Evolutionary conservation across 2,329 filamentous ascomycete species (phyloP), one percentile per base, ranked within the genome.

Genomic region (Arthrinium phaeospermum): DNA sequence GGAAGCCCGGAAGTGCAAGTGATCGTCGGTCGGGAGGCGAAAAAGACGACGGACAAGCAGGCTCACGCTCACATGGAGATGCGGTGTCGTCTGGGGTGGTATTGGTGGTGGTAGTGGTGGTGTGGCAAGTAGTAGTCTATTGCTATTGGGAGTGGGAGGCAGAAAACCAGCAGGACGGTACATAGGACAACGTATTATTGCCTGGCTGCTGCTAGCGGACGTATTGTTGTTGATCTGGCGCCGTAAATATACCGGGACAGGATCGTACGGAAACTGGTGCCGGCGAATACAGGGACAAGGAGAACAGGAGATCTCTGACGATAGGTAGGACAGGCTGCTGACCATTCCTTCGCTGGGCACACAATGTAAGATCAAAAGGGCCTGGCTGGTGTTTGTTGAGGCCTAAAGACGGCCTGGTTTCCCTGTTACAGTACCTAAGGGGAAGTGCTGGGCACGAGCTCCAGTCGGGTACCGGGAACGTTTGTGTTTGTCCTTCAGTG

Each of bases 21-120:
- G 71, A 72, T 72, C 71, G 71, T 72, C 71, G 71, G 46, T 67
- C 51, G 46, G 37, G 71, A 70, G 68, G 71, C 71, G 71, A 69
- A 71, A 49, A 69, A 44, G 47, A 51, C 45, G 14, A 57, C 68
- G 49, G 47, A 61, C 34, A 30, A 64, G 57, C 57, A 37, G 57
- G 57, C 27, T 27, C 24, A 27, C 24, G 14, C 16, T 61, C 53
- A 61, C 53, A 64, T 64, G 57, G 22, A 64, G 57, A 24, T 64
- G 57, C 57, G 57, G 57, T 64, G 57, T 64, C 34, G 57, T 64
- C 34, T 41, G 30, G 57, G 57, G 19, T 61, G 53, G 53, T 37
- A n/a, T 30, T 61, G 34, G 51, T 41, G 30, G 53, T n/a, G 47
- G 47, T 37, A 5, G 30, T 37, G 53, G 53, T 64, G 57, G 57